Conservation (phyloP, 352 stramenopile genomes). For the Phytophthora syringae region DNA sequence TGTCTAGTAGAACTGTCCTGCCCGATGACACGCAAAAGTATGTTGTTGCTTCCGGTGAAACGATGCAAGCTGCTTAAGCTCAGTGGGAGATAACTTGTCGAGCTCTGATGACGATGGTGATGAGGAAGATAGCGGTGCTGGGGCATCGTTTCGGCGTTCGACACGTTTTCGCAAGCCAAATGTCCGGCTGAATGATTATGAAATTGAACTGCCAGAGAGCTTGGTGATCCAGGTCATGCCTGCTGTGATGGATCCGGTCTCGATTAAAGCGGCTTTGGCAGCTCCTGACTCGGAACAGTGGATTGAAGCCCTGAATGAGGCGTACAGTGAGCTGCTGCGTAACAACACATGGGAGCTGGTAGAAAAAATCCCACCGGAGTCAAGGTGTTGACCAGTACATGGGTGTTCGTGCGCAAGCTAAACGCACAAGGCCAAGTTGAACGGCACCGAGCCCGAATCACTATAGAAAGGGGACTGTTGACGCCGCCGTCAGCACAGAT, state of each 20-base stretch:
- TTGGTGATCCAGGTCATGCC: not conserved
- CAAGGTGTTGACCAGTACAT: slow-evolving; percentile 1
- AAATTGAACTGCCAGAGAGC: not conserved
- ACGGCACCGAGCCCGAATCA: too few relatives aligned
- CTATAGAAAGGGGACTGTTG: not conserved
- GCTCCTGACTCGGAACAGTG: not conserved
- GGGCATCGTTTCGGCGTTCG: slow-evolving; percentile 15
- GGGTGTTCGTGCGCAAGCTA: not conserved
- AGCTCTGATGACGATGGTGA: not conserved
- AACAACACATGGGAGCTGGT: slow-evolving; percentile 7
- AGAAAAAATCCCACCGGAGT: not conserved
- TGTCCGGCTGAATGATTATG: not conserved
- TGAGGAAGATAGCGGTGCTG: not conserved
- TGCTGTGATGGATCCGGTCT: not conserved
- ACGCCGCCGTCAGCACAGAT: not conserved
- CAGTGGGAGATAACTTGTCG: not conserved
- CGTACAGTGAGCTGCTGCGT: not conserved
- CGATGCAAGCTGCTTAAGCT: not conserved
- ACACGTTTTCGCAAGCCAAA: not conserved
- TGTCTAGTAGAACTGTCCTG: too few relatives aligned
- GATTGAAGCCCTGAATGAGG: slow-evolving; percentile 2
- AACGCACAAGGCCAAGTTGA: not conserved
- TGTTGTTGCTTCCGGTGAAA: not conserved
- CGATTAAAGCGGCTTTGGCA: not conserved
- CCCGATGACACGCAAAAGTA: too few relatives aligned